Percentiles rank a stretch among this genome's conserved stretches.
phyloP scores from a whole-genome alignment of 176 grass and related monocot genomes.

The Pharus latifolius region DNA sequence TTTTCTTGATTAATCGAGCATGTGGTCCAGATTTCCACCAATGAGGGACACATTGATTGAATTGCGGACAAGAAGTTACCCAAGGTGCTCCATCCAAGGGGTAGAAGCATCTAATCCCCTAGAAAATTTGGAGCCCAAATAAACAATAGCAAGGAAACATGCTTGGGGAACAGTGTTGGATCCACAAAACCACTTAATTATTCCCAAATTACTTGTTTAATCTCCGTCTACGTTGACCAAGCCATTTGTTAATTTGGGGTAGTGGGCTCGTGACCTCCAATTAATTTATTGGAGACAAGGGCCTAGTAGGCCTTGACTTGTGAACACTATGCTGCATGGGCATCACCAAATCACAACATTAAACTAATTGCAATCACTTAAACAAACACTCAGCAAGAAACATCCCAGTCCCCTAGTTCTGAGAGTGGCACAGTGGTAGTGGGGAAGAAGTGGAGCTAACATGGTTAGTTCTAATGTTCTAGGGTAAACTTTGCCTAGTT shows the following conservation, averaged over 20 bases:
- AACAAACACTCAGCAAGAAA: neutral
- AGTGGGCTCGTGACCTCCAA: conserved; percentile 44
- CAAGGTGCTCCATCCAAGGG: conserved; percentile 45
- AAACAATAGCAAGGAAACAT: conserved; percentile 44
- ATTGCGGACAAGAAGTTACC: conserved; percentile 50
- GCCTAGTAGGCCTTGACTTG: conserved; percentile 57
- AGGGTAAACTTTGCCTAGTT: conserved; percentile 14
- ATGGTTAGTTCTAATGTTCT: conserved; percentile 7
- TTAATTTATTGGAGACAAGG: conserved; percentile 33
- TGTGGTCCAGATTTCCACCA: conserved; percentile 45
- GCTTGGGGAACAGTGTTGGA: conserved; percentile 60
- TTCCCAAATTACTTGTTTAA: conserved; percentile 11
- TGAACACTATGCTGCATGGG: conserved; percentile 45
- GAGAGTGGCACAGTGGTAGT: conserved; percentile 29
- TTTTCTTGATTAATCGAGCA: conserved; percentile 14
- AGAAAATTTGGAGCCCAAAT: conserved; percentile 23
- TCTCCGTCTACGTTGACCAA: conserved; percentile 40
- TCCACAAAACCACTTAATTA: conserved; percentile 42
- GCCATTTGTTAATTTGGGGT: conserved; percentile 25
- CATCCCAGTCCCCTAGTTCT: conserved; percentile 3
- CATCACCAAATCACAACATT: conserved; percentile 33
- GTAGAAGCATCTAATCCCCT: conserved; percentile 87
- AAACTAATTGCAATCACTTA: conserved; percentile 17
- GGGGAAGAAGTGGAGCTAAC: conserved; percentile 41
- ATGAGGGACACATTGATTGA: conserved; percentile 50